Evolutionary conservation across 768 basidiomycete genomes (phyloP).

Genomic region (Xerocomellus amylosporus): DNA sequence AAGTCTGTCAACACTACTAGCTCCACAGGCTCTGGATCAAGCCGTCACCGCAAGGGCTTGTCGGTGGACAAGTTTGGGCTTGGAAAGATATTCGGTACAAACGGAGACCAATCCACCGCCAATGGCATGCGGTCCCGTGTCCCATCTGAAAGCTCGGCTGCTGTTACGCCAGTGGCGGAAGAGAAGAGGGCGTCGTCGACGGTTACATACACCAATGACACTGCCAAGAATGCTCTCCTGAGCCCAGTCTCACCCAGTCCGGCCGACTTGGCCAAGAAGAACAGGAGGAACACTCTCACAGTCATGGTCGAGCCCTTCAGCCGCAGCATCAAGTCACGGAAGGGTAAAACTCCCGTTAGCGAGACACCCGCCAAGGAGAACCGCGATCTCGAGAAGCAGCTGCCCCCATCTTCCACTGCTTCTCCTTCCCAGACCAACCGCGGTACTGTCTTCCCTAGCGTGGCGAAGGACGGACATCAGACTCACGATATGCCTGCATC

Average conservation of each 20-base stretch:
- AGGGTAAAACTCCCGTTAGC: slow-evolving; percentile 33
- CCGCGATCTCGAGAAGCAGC: slow-evolving; percentile 37
- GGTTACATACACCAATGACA: slow-evolving; percentile 13
- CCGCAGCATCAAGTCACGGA: slow-evolving; percentile 40
- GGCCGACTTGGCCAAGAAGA: slow-evolving; percentile 48
- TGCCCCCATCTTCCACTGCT: slow-evolving; percentile 28
- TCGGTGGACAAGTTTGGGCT: slow-evolving; percentile 80
- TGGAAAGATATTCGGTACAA: slow-evolving; percentile 65
- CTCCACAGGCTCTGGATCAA: slow-evolving; percentile 41
- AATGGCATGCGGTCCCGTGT: slow-evolving; percentile 39
- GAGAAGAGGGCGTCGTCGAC: slow-evolving; percentile 15
- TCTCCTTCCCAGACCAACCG: slow-evolving; percentile 30
- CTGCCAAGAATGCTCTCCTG: slow-evolving; percentile 32
- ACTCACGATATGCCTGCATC: slow-evolving; percentile 56
- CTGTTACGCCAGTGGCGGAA: slow-evolving; percentile 19
- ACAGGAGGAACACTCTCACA: slow-evolving; percentile 77
- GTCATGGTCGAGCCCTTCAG: slow-evolving; percentile 82
- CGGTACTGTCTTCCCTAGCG: slow-evolving; percentile 25
- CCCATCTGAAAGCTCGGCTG: slow-evolving; percentile 40
- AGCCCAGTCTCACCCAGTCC: slow-evolving; percentile 35
- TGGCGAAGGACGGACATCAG: slow-evolving; percentile 27
- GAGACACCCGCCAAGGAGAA: slow-evolving; percentile 44
- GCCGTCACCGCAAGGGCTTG: slow-evolving; percentile 63
- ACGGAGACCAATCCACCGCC: slow-evolving; percentile 31
- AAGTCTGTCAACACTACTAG: slow-evolving; percentile 29